These are phyloP conservation scores for Globisporangium nagaii DNA, from an alignment of 352 stramenopile genomes.

Conservation along the genomic window DNA sequence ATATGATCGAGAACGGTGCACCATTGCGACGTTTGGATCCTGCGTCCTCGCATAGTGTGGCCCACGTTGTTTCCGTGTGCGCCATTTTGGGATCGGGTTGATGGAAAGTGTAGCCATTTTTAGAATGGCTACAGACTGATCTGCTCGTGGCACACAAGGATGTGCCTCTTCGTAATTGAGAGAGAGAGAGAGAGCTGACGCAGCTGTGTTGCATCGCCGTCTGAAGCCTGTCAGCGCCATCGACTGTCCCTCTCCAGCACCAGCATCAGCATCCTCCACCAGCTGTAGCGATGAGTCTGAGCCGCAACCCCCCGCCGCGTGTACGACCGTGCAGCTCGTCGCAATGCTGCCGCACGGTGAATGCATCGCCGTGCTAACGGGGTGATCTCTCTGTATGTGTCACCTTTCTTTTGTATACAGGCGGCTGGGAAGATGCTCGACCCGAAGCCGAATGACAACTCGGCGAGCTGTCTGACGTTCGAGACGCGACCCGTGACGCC, in stretches of 20 bases:
- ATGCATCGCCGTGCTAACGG: neutral
- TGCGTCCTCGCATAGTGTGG: too few relatives aligned
- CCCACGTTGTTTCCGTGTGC: too few relatives aligned
- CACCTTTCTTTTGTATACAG: constrained; percentile 13
- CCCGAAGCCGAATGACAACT: constrained; percentile 29
- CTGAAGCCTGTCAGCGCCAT: neutral
- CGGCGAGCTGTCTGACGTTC: constrained; percentile 51
- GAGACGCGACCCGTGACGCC: constrained; percentile 56
- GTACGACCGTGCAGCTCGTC: constrained; percentile 12
- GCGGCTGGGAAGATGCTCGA: constrained; percentile 36
- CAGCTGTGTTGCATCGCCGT: too few relatives aligned
- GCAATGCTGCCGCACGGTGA: too few relatives aligned
- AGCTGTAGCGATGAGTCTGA: constrained; percentile 9
- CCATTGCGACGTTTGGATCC: constrained; percentile 6
- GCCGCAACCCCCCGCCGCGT: constrained; percentile 19
- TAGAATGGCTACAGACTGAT: too few relatives aligned
- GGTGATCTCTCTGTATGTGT: neutral
- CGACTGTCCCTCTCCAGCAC: too few relatives aligned
- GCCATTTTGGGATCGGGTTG: too few relatives aligned
- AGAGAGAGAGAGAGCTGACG: neutral
- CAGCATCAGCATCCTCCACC: neutral
- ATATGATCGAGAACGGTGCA: neutral
- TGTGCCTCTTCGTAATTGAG: neutral
- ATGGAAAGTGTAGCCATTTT: constrained; percentile 1
- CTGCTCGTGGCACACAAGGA: neutral